Percentiles rank a stretch among this genome's conserved stretches.
Evolutionary conservation across 169 alveolate genomes (phyloP).

Genomic region (Perkinsus olseni): DNA sequence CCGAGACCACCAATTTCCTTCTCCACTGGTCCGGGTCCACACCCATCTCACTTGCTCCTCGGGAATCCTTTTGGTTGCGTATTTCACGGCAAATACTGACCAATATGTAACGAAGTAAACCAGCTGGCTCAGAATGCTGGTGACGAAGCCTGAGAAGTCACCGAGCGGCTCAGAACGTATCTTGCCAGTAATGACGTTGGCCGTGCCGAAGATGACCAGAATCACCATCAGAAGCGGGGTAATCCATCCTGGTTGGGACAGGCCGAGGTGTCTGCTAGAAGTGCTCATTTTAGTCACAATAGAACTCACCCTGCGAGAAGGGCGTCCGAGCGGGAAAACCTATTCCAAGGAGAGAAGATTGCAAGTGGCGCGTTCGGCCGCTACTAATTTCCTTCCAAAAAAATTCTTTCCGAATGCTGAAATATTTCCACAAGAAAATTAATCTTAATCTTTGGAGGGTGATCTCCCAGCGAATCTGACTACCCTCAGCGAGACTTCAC

Average conservation of each 20-base stretch:
- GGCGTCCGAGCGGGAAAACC: no score
- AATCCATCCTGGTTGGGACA: not conserved
- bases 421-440: no score
- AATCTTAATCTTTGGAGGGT: no score
- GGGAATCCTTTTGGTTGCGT: not conserved
- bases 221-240: not conserved
- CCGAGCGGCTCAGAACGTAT: not conserved
- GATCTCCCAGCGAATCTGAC: no score
- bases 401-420: no score
- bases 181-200: not conserved
- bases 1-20: not conserved
- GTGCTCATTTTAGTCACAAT: no score
- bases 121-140: not conserved
- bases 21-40: not conserved
- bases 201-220: not conserved
- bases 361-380: no score
- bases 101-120: not conserved
- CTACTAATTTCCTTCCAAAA: no score
- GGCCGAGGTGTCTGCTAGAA: no score
- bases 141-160: not conserved
- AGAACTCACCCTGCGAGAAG: no score
- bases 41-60: not conserved
- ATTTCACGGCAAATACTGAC: not conserved
- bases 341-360: no score
- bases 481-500: no score